Conservation (phyloP, 2,329 filamentous ascomycete genomes). For the Leptodontidium sp. region DNA sequence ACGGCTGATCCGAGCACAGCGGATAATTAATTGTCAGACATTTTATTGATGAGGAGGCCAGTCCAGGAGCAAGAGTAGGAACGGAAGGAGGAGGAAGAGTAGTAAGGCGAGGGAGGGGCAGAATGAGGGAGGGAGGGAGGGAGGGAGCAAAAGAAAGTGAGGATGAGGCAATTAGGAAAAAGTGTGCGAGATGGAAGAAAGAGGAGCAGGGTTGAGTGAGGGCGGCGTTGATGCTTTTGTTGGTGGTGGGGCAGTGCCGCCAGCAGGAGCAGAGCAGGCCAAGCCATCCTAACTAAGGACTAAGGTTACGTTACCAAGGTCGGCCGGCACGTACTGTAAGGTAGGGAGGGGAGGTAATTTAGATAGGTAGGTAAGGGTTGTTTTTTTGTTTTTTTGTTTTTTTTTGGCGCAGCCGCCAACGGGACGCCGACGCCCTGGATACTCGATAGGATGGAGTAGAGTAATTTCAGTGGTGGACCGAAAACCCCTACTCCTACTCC, state of each 20-base stretch:
- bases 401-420: background rate
- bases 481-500: no score
- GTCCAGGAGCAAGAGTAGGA: background rate
- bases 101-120: background rate
- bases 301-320: no score
- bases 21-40: background rate
- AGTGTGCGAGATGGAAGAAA: slow-evolving; percentile 23
- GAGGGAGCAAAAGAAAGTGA: background rate
- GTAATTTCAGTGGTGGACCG: no score
- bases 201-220: slow-evolving; percentile 1
- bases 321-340: no score
- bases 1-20: slow-evolving; percentile 6
- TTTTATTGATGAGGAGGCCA: background rate
- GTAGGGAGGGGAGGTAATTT: no score
- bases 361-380: background rate
- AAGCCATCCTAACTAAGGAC: background rate
- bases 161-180: background rate
- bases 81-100: no score
- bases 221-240: background rate
- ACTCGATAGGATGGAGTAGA: no score
- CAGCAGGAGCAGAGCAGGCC: background rate
- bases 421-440: background rate
- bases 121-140: background rate
- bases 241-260: no score
- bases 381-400: no score